Percentiles rank a stretch among this genome's conserved stretches.
phyloP scores from a whole-genome alignment of 495 filamentous ascomycete genomes.

The Halenospora varia region DNA sequence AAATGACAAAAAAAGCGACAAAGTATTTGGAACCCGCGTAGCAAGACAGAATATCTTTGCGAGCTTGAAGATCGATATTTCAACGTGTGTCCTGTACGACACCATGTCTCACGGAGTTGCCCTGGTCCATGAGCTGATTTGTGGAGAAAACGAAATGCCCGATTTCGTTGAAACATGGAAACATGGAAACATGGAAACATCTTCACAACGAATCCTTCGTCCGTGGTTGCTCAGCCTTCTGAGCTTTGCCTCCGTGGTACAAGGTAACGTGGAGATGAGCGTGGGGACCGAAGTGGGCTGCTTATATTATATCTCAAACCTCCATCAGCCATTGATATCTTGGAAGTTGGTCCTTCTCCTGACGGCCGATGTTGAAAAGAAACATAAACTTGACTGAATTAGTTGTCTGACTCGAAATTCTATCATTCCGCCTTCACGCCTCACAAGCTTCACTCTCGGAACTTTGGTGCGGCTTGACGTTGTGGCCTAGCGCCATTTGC shows the following conservation, averaged over 20 bases:
- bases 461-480: neutral
- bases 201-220: neutral
- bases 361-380: too few species aligned
- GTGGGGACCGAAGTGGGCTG: neutral
- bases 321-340: too few species aligned
- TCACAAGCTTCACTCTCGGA: neutral
- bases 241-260: neutral
- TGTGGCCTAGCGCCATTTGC: neutral
- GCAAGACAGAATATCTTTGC: too few species aligned
- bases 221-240: neutral
- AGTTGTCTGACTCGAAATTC: neutral
- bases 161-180: neutral
- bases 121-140: too few species aligned
- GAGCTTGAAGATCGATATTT: neutral
- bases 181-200: neutral
- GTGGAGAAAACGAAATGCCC: neutral
- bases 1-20: too few species aligned
- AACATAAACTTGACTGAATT: too few species aligned
- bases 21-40: too few species aligned
- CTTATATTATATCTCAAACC: neutral
- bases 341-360: too few species aligned
- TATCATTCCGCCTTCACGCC: too few species aligned
- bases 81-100: neutral
- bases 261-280: neutral
- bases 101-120: neutral